Base-by-base conservation (phyloP, 129 eudicot genomes). In the Centaurea solstitialis region DNA sequence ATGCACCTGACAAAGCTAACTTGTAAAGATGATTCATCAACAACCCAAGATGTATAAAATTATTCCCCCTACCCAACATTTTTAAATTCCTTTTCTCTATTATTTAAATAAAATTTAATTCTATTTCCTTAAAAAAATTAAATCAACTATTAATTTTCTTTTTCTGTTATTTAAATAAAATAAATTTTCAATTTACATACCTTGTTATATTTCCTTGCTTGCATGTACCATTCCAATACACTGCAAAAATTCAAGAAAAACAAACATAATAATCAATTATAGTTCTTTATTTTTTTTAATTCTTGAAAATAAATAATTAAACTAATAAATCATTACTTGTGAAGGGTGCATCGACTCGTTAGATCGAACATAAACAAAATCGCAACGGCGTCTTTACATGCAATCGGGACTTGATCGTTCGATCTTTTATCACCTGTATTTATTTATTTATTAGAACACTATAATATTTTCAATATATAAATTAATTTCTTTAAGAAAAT, bases 361-460 rank as follows among this genome's bases (percentile, higher is more conserved):
- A 96, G 97, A 90, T 96, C 98, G 82, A 96, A 96, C 99, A 96
- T 96, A 70, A 96, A 89, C 87, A 96, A 86, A n/a, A 96, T 89
- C 73, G 99, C 98, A 24, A 89, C 97, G 5, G 99, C 91, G 79
- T 90, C 97, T 96, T 96, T 96, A 80, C 99, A 93, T 40, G 99
- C 99, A 28, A 96, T 77, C 15, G 99, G 99, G 23, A 96, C 89
- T 76, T 96, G 98, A 84, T 88, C 95, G n/a, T 83, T 79, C 74
- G 99, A 93, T 68, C 66, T 82, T 6, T 30, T 71, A 71, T 94
- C 98, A 72, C 98, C 98, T 94, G 57, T 62, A 86, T 59, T 50
- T 37, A 40, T 76, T 7, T 41, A 70, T 23, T 73, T 6, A 33
- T 40, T 39, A 9, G 26, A 41, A 11, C 28, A 40, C 43, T n/a